Base-by-base conservation (phyloP, 257 asterid species). In the Rehmannia glutinosa region DNA sequence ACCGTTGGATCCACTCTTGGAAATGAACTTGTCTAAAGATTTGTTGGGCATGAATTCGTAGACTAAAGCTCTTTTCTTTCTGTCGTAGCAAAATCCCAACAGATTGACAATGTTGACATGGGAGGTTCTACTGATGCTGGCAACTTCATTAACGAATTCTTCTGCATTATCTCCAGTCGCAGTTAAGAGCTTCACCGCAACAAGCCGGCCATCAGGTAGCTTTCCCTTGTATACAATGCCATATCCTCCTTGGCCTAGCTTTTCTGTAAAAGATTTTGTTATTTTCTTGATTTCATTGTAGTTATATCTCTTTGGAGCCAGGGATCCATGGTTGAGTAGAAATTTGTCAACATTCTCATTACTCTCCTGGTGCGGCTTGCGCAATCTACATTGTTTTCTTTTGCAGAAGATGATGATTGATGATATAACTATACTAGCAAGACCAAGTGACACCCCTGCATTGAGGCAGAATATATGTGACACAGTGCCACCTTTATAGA, bases 21-120 rank as follows among this genome's bases (percentile, higher is more conserved):
- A 8, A 38, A 86, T 75, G 75, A 81, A 87, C 70, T 74, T 81
- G 66, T 89, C 96, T 36, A 84, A 42, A 8, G 96, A 86, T 60
- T 86, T 82, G 73, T 86, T 84, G 42, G 90, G 77, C 92, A 84
- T 77, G 49, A 52, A 88, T 33, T 88, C 96, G 51, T 83, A 82
- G 58, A 85, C 66, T 16, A 83, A 47, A 15, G 87, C 92, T 64
- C 77, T 81, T 56, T 24, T 81, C 7, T 64, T 66, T 23, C 74
- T 17, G 20, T 76, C 67, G 1, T 74, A 77, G 54, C 86, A 88
- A 65, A 80, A 83, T 17, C 96, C 92, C 75, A 88, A 60, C 2
- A 88, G 88, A 59, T 77, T 77, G 54, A 84, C 96, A 5, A 88
- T 80, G 65, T 83, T 85, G 12, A 83, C 87, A 58, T 82, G 93